Evolutionary conservation across 1,139 yeast genomes (phyloP), one percentile per base, ranked within the genome.

Genomic region (Zygoascus sp.): DNA sequence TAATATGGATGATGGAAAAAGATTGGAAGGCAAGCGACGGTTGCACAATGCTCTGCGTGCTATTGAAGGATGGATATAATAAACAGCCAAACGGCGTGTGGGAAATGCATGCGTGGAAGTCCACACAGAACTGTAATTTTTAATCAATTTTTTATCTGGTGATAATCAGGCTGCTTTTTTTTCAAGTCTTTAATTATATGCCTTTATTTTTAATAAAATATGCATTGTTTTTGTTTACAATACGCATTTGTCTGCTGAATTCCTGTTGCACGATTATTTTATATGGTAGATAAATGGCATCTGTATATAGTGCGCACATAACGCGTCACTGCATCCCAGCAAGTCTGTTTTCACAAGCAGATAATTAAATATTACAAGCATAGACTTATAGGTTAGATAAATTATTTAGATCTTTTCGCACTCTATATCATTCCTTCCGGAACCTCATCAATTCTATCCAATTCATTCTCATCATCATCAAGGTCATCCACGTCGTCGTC

Each of bases 41-140:
- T 69, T 90, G 55, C 86, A 83, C 58, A 81, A 80, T 58, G 97
- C 96, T 0, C 74, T 88, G 50, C 71, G 86, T 48, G 95, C 89
- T 0, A 70, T 90, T 46, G 97, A 90, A 62, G 97, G 97, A 2
- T 90, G 73, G 73, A 63, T 69, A 15, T 67, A 23, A 32, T 13
- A 16, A n/a, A n/a, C n/a, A n/a, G n/a, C 6, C 16, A 22, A 13
- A 21, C 9, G 13, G 28, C n/a, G 13, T 27, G 11, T 27, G 15
- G 13, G n/a, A n/a, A n/a, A n/a, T n/a, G n/a, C n/a, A n/a, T n/a
- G n/a, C n/a, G n/a, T n/a, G n/a, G n/a, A n/a, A n/a, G n/a, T n/a
- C n/a, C n/a, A n/a, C n/a, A n/a, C n/a, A n/a, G n/a, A n/a, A n/a
- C n/a, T 25, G 36, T 32, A 19, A 16, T 32, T 32, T 7, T 16